These are phyloP conservation scores for Pythium periplocum DNA, from an alignment of 352 stramenopile genomes.

Conservation along the genomic window DNA sequence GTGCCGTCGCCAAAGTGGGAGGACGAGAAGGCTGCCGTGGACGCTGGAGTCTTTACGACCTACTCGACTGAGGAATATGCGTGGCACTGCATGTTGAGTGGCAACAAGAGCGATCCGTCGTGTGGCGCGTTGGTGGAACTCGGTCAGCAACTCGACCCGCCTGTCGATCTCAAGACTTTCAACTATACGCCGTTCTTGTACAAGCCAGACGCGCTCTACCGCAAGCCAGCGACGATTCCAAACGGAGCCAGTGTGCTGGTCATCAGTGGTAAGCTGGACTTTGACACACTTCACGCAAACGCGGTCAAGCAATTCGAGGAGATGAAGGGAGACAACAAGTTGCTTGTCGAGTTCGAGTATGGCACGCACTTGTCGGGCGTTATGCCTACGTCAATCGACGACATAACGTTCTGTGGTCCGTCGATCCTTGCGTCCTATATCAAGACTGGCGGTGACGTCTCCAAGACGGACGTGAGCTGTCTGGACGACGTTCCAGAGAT, in stretches of 20 bases:
- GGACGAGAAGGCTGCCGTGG: neutral
- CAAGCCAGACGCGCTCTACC: constrained; percentile 25
- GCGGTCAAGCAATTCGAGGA: constrained; percentile 21
- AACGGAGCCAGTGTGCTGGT: constrained; percentile 30
- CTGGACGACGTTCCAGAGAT: constrained; percentile 24
- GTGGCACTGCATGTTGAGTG: constrained; percentile 20
- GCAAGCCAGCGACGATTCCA: constrained; percentile 25
- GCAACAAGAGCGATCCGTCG: constrained; percentile 25
- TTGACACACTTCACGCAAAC: constrained; percentile 36
- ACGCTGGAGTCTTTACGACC: constrained; percentile 4
- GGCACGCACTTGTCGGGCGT: constrained; percentile 31
- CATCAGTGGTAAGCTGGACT: constrained; percentile 36
- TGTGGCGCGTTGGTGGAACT: constrained; percentile 16
- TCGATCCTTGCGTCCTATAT: constrained; percentile 35
- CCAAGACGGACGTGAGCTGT: constrained; percentile 31
- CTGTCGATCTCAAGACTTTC: neutral
- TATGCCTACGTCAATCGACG: constrained; percentile 19
- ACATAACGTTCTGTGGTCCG: constrained; percentile 25
- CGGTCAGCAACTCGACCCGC: neutral
- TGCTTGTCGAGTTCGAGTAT: constrained; percentile 40
- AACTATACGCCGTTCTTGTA: constrained; percentile 21
- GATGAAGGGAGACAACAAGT: constrained; percentile 23
- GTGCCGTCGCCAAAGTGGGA: constrained; percentile 21
- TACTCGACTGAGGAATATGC: no score
- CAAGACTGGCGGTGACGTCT: constrained; percentile 14